Evolutionary conservation across 768 basidiomycete species (phyloP).

Genomic region (Harrya chromipes): DNA sequence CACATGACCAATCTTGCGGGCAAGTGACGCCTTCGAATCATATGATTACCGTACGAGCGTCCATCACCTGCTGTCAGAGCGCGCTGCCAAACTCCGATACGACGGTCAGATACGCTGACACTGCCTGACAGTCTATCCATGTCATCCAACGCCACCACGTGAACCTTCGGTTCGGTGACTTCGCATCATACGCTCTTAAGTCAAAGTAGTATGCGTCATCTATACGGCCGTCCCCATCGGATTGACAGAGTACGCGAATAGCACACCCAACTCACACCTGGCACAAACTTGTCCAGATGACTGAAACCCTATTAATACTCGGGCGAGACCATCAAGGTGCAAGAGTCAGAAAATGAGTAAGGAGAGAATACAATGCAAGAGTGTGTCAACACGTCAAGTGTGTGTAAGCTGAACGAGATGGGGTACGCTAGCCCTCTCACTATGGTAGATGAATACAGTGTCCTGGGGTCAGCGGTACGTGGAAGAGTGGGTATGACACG

Average conservation of each 20-base stretch:
- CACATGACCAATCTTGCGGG: too few relatives aligned
- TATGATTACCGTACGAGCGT: too few relatives aligned
- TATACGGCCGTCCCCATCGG: background rate
- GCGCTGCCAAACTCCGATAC: too few relatives aligned
- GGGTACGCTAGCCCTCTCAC: background rate
- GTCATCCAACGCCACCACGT: too few relatives aligned
- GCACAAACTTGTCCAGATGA: background rate
- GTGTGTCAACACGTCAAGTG: background rate
- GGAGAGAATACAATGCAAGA: background rate
- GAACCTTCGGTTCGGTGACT: too few relatives aligned
- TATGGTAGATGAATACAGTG: conserved; percentile 4
- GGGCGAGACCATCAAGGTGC: too few relatives aligned
- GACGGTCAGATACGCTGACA: too few relatives aligned
- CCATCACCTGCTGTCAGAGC: too few relatives aligned
- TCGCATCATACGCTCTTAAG: too few relatives aligned
- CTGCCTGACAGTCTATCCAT: too few relatives aligned
- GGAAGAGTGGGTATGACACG: conserved; percentile 7
- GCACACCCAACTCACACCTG: background rate
- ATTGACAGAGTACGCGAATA: background rate
- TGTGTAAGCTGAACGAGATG: background rate
- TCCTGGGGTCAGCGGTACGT: conserved; percentile 4
- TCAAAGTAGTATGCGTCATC: too few relatives aligned
- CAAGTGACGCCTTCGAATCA: too few relatives aligned
- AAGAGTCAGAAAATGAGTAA: background rate
- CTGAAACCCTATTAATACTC: background rate